A percentile compares a stretch with the other conserved stretches of the same genome.
These are phyloP conservation scores for Chionographis japonica DNA, from an alignment of 106 monocot genomes.

Conservation along the genomic window DNA sequence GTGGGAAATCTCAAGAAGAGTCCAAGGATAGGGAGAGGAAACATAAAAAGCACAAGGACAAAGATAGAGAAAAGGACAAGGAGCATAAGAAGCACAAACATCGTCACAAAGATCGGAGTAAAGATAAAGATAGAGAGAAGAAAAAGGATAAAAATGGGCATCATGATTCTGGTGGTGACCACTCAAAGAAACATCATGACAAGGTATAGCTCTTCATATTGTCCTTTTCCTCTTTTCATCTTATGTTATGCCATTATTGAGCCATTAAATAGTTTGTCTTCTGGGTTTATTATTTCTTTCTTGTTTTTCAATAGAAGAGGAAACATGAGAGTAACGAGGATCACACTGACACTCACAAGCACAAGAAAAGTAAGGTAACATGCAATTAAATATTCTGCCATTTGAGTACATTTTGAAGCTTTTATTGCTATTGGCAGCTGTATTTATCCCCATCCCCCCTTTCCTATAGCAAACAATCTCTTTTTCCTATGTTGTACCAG, in stretches of 20 bases:
- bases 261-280: not conserved
- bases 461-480: not conserved
- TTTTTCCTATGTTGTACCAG: conserved; percentile 26
- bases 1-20: conserved; percentile 60
- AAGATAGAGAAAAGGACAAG: conserved; percentile 77
- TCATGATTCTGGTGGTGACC: conserved; percentile 59
- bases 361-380: conserved; percentile 77
- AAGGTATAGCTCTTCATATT: conserved; percentile 32
- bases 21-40: conserved; percentile 77
- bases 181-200: conserved; percentile 78
- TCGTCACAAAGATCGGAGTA: conserved; percentile 79
- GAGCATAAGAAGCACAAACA: conserved; percentile 97
- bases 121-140: conserved; percentile 88
- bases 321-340: conserved; percentile 67
- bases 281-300: not conserved
- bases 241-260: not conserved
- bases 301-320: conserved; percentile 37
- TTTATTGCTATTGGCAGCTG: not conserved
- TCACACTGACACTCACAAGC: conserved; percentile 44
- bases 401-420: not conserved
- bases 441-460: not conserved
- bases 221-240: not conserved
- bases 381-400: not conserved
- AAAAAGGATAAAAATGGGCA: conserved; percentile 77
- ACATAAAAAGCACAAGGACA: conserved; percentile 92